Evolutionary conservation across 139 green algal species (phyloP), one percentile per base, ranked within the genome.

Genomic region (Chlamydomonas applanata): DNA sequence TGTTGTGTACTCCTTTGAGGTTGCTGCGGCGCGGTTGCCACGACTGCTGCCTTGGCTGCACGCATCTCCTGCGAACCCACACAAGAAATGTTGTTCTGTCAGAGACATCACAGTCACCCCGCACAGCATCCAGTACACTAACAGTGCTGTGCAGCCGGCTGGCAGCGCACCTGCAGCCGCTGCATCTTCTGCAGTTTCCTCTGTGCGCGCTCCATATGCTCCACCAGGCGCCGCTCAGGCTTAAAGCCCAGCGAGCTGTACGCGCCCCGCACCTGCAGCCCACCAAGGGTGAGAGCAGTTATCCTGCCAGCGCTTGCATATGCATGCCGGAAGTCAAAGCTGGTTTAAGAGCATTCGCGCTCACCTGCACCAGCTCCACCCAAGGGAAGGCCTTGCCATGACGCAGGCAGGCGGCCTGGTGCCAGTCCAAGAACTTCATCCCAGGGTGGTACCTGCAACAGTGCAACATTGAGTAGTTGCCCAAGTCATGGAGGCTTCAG

Each of bases 381-480:
- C n/a, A 66, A 25, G 59, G 59, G 11, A 66, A 66, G 9, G 11
- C 4, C n/a, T 4, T 19, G n/a, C 29, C 59, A 22, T 29, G 11
- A 24, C 30, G 59, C n/a, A 29, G 30, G n/a, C 59, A 66, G 2
- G 59, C 59, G 13, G 59, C 59, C n/a, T 66, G 59, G 59, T 66
- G 59, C 59, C 59, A 66, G 59, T 66, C 9, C 24, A 66, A 22
- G 59, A 66, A 66, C n/a, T 30, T 29, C n/a, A 22, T 34, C n/a
- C 59, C 59, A n/a, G 59, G 59, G 59, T 66, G 30, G n/a, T 66
- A 66, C 59, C 59, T 66, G n/a, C 11, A n/a, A n/a, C n/a, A n/a
- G n/a, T n/a, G n/a, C n/a, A n/a, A n/a, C n/a, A n/a, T n/a, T n/a
- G n/a, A 25, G n/a, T 29, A 27, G 53, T 14, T 7, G 9, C 24